Conservation (phyloP, 1,284 basidiomycete genomes). For the Phenoliferia sp. region DNA sequence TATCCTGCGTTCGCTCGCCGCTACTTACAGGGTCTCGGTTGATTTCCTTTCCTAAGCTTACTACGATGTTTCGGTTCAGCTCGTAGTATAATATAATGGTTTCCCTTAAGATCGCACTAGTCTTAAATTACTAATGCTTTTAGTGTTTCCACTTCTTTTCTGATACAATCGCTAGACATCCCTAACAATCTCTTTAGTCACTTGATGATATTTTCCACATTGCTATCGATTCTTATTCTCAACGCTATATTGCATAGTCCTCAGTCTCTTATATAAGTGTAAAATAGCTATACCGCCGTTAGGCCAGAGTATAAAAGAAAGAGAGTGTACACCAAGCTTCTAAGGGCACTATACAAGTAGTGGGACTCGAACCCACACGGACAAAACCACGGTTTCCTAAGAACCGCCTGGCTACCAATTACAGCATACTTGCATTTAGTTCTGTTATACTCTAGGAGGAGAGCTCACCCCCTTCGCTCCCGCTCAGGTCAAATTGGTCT, state of each 20-base stretch:
- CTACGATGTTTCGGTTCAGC: slow-evolving; percentile 8
- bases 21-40: slow-evolving; percentile 4
- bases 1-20: slow-evolving; percentile 3
- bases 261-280: slow-evolving; percentile 7
- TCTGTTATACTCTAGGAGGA: too few relatives aligned
- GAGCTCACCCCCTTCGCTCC: too few relatives aligned
- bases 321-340: neutral
- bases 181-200: slow-evolving; percentile 21
- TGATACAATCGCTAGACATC: slow-evolving; percentile 16
- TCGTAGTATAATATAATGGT: slow-evolving; percentile 15
- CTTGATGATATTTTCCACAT: slow-evolving; percentile 22
- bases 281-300: neutral
- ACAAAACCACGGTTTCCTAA: slow-evolving; percentile 17
- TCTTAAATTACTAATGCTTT: slow-evolving; percentile 14
- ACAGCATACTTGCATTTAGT: slow-evolving; percentile 21
- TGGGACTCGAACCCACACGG: slow-evolving; percentile 20
- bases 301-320: neutral
- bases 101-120: slow-evolving; percentile 19
- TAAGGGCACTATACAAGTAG: slow-evolving; percentile 1
- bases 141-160: slow-evolving; percentile 22
- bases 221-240: slow-evolving; percentile 19
- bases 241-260: neutral
- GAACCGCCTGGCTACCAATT: slow-evolving; percentile 23
- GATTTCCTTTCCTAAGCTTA: slow-evolving; percentile 4
- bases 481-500: too few relatives aligned